Percentiles rank a stretch among this genome's conserved stretches.
phyloP scores from a whole-genome alignment of 768 basidiomycete genomes.

The Xerocomellus amylosporus region DNA sequence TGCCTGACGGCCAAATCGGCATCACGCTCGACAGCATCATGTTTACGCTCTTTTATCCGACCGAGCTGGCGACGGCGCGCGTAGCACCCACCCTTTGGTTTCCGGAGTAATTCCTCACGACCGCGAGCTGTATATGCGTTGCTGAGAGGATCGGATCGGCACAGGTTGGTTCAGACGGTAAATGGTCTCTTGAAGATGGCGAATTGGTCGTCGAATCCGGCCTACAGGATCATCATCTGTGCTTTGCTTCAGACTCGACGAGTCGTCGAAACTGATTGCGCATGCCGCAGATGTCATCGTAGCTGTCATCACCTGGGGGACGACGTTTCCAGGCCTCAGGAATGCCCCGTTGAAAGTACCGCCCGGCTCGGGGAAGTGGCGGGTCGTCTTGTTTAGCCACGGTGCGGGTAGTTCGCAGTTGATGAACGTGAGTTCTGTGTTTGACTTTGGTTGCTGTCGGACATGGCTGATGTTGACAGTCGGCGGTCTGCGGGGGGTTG shows the following conservation, averaged over 20 bases:
- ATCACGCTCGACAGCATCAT: conserved; percentile 30
- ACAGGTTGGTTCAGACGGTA: conserved; percentile 32
- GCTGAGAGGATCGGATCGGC: neutral
- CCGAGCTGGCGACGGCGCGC: conserved; percentile 5
- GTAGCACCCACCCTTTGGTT: conserved; percentile 21
- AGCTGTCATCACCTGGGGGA: conserved; percentile 30
- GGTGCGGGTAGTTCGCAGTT: conserved; percentile 41
- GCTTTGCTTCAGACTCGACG: neutral
- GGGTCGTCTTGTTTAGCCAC: conserved; percentile 46
- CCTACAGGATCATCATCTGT: conserved; percentile 28
- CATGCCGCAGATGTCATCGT: conserved; percentile 19
- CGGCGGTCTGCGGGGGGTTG: conserved; percentile 42
- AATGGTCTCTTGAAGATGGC: conserved; percentile 33
- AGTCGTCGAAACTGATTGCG: neutral
- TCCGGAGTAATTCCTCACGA: conserved; percentile 22
- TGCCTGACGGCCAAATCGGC: conserved; percentile 21
- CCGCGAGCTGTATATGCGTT: neutral
- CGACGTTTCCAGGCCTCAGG: conserved; percentile 30
- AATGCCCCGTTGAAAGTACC: conserved; percentile 25
- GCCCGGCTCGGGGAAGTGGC: conserved; percentile 26
- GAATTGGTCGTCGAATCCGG: conserved; percentile 28
- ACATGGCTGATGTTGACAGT: conserved; percentile 3
- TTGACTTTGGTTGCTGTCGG: neutral
- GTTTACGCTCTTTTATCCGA: conserved; percentile 35
- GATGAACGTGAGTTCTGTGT: conserved; percentile 32